Evolutionary conservation across 2,329 filamentous ascomycete genomes (phyloP), one percentile per base, ranked within the genome.

Genomic region (Diaporthe aspalathi): DNA sequence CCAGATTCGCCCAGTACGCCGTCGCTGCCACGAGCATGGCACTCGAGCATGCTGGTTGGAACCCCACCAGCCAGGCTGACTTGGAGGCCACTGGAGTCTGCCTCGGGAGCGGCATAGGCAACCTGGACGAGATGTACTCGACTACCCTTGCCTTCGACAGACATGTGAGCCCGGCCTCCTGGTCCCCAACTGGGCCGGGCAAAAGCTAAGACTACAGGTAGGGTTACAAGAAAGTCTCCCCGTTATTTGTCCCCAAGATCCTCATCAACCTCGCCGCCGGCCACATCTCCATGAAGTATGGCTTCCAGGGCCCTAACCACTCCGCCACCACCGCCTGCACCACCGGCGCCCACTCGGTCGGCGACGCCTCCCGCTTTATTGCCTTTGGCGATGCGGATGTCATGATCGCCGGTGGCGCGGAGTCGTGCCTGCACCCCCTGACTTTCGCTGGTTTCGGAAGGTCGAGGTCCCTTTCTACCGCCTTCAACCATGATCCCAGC

Each of bases 251-350:
- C 9, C 96, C 96, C 8, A 92, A 94, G 76, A 90, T 98, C 9
- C 87, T 99, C 63, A 97, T 97, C 82, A 99, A 99, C 80, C 89
- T 99, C 75, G 96, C 94, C 0, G 96, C 96, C 12, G 96, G 96
- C 0, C 95, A 98, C 79, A 91, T 98, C 47, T 95, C 95, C 32
- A 98, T 99, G 91, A 93, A 91, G 76, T 91, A 96, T 82, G 93
- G 94, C 22, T 93, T 99, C 78, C 84, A 93, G 80, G 96, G 96
- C 0, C 96, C 96, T 5, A 98, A 97, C 78, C 96, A 98, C 81
- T 90, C 95, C 1, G 94, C 90, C 49, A 97, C 95, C 0, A 99
- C 96, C 16, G 96, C 96, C 71, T 99, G 96, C 80, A 98, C 96
- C 0, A 99, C 96, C 0, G 96, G 96, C 14, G 94, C 95, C 1